Evolutionary conservation across 1,284 basidiomycete genomes (phyloP).

Genomic region (Xerocomus nothofagi): DNA sequence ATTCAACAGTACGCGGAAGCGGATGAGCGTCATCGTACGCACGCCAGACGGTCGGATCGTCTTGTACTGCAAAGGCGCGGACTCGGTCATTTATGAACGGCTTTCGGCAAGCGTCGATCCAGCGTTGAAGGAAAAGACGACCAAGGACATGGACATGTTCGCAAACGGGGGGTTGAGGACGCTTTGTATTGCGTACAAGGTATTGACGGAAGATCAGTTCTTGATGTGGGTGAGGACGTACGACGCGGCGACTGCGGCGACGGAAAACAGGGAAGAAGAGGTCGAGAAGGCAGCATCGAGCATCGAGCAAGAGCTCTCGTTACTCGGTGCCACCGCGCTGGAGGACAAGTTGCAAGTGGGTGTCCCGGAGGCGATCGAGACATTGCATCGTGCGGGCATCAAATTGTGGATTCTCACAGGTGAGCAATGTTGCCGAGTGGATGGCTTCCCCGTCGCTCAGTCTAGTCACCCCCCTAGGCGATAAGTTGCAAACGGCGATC

Average conservation of each 20-base stretch:
- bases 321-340: constrained; percentile 92
- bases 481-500: constrained; percentile 97
- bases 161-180: constrained; percentile 93
- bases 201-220: constrained; percentile 84
- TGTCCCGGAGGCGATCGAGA: constrained; percentile 94
- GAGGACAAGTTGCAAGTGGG: constrained; percentile 98
- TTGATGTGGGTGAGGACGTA: constrained; percentile 78
- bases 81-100: constrained; percentile 91
- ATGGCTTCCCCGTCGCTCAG: background rate
- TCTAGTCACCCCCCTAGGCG: constrained; percentile 50
- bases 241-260: constrained; percentile 77
- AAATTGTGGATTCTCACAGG: constrained; percentile 96
- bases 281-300: constrained; percentile 85
- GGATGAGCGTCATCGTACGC: constrained; percentile 91
- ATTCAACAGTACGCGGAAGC: constrained; percentile 91
- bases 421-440: constrained; percentile 33
- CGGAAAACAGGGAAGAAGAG: constrained; percentile 83
- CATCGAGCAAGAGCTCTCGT: constrained; percentile 79
- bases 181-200: constrained; percentile 85
- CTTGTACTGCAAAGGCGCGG: constrained; percentile 95
- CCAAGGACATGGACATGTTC: constrained; percentile 88
- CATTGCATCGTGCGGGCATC: constrained; percentile 90
- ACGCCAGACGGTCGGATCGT: constrained; percentile 80
- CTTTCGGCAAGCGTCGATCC: constrained; percentile 75
- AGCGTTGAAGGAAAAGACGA: constrained; percentile 74